A percentile compares a stretch with the other conserved stretches of the same genome.
phyloP scores from a whole-genome alignment of 129 eudicot species.

The Lactuca saligna region DNA sequence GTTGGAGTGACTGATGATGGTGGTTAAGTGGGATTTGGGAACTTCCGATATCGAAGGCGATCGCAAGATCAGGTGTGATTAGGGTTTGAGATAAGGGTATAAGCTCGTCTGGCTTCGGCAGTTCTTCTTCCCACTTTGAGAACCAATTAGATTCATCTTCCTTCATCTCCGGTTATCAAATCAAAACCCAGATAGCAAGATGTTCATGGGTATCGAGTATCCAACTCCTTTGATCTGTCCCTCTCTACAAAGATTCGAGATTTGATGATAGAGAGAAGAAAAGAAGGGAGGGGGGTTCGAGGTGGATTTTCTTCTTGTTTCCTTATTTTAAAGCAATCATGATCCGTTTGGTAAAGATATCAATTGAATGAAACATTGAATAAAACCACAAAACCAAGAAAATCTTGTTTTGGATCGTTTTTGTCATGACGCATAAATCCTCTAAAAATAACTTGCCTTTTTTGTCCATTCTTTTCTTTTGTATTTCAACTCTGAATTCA shows the following conservation, averaged over 20 bases:
- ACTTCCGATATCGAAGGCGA: conserved; percentile 64
- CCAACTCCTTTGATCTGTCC: conserved; percentile 5
- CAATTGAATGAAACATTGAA: conserved; percentile 13
- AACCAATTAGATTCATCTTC: conserved; percentile 92
- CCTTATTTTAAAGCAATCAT: conserved; percentile 35
- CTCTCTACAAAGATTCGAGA: conserved; percentile 38
- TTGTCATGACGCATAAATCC: not conserved
- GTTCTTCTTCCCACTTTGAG: conserved; percentile 74
- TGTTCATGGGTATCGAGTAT: conserved; percentile 3
- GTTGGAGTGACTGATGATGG: conserved; percentile 25
- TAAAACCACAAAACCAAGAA: conserved; percentile 1
- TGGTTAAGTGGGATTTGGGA: conserved; percentile 25
- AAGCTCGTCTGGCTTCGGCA: conserved; percentile 80
- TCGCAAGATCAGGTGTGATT: conserved; percentile 83
- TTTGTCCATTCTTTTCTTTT: not conserved
- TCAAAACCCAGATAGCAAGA: not conserved
- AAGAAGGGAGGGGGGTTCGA: conserved; percentile 42
- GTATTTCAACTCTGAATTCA: not conserved
- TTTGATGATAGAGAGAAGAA: conserved; percentile 24
- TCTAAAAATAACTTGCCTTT: not conserved
- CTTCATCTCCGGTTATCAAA: conserved; percentile 40
- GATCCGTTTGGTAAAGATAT: conserved; percentile 23
- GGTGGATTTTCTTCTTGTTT: conserved; percentile 75
- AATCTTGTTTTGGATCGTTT: conserved; percentile 10
- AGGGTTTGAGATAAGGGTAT: conserved; percentile 72